phyloP scores from a whole-genome alignment of 257 asterid genomes.

The Jacaranda mimosifolia region DNA sequence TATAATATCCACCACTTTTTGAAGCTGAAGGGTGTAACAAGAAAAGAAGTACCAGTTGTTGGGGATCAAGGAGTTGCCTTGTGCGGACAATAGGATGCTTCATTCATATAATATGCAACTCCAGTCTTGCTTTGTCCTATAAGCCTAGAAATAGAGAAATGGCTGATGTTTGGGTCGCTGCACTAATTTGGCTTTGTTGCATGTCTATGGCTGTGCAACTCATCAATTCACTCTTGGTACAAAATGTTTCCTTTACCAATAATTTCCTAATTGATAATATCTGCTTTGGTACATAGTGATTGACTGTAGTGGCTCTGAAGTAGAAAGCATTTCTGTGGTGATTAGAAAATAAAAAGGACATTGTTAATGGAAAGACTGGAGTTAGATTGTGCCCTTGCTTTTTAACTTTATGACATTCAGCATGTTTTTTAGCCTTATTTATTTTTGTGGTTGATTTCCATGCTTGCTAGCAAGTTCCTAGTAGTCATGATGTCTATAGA shows the following conservation, averaged over 20 bases:
- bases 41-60: neutral
- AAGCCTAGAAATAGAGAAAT: neutral
- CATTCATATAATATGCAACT: neutral
- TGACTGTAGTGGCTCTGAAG: neutral
- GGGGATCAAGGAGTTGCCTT: neutral
- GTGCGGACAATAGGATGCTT: neutral
- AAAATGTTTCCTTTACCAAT: neutral
- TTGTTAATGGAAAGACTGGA: neutral
- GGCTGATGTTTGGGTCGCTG: neutral
- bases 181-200: neutral
- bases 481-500: neutral
- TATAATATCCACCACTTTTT: too few species aligned
- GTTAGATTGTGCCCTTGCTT: neutral
- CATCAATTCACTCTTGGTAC: neutral
- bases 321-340: constrained; percentile 13
- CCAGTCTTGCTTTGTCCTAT: neutral
- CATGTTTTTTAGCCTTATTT: neutral
- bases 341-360: neutral
- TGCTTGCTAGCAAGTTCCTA: neutral
- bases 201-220: neutral
- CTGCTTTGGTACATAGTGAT: neutral
- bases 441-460: neutral
- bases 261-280: neutral
- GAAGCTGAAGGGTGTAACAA: neutral
- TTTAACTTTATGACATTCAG: neutral